Evolutionary conservation across 2,329 filamentous ascomycete genomes (phyloP).

Genomic region (Blastomyces gilchristii): DNA sequence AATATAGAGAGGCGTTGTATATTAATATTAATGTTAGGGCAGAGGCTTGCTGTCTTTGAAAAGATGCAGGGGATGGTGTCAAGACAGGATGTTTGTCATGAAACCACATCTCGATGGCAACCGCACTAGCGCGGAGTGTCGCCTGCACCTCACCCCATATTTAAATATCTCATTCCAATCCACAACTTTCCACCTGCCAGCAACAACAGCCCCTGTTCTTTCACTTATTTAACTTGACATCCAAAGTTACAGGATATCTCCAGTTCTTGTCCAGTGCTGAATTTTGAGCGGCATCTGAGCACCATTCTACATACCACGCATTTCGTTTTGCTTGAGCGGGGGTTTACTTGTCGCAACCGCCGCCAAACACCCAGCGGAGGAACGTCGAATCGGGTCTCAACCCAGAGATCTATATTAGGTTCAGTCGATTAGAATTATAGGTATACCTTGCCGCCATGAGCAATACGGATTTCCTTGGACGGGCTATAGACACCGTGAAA

Average conservation of each 20-base stretch:
- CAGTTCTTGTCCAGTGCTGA: too few species aligned
- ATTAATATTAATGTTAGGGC: neutral
- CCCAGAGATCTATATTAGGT: neutral
- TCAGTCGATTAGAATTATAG: neutral
- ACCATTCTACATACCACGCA: neutral
- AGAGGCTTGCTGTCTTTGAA: neutral
- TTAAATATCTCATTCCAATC: neutral
- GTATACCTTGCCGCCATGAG: slow-evolving; percentile 55
- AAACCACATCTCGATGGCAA: slow-evolving; percentile 5
- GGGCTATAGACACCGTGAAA: slow-evolving; percentile 92
- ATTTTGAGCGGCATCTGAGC: neutral
- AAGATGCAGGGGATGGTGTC: neutral
- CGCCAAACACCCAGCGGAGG: neutral
- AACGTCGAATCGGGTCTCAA: neutral
- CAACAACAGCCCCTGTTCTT: slow-evolving; percentile 1
- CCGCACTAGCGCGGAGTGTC: slow-evolving; percentile 12
- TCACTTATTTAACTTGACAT: neutral
- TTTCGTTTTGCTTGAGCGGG: neutral
- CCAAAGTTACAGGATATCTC: neutral
- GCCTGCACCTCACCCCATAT: neutral
- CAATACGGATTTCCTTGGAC: slow-evolving; percentile 91
- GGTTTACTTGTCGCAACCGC: neutral
- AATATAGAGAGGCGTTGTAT: neutral
- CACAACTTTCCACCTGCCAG: neutral
- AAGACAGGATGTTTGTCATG: neutral